These are phyloP conservation scores for Clonostachys byssicola DNA, from an alignment of 2,329 filamentous ascomycete genomes.

Conservation along the genomic window DNA sequence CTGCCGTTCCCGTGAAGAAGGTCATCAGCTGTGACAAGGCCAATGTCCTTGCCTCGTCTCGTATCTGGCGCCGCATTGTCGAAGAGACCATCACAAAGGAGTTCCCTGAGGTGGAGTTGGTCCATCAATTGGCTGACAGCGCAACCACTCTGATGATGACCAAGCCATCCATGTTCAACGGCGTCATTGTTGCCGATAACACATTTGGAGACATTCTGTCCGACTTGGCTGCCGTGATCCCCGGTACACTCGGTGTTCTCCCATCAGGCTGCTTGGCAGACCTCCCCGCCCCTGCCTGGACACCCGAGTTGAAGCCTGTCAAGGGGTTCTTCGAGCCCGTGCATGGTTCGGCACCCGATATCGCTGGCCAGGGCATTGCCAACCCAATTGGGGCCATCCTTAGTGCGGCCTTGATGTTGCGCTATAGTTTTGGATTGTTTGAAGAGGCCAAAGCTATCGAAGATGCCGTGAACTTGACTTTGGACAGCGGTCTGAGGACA, in stretches of 20 bases:
- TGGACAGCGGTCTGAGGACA: background rate
- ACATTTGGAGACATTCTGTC: conserved; percentile 96
- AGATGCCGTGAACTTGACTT: background rate
- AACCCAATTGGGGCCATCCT: conserved; percentile 95
- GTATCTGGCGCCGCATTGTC: conserved; percentile 81
- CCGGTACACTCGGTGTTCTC: conserved; percentile 87
- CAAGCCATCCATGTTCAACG: conserved; percentile 93
- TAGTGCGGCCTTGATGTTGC: conserved; percentile 87
- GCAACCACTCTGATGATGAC: conserved; percentile 88
- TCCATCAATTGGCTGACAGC: conserved; percentile 96
- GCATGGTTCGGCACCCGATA: conserved; percentile 94
- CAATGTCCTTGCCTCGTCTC: conserved; percentile 93
- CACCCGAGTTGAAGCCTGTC: conserved; percentile 22
- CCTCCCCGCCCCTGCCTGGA: conserved; percentile 83
- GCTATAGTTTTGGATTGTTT: conserved; percentile 22
- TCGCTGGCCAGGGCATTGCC: conserved; percentile 85
- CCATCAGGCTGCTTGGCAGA: conserved; percentile 94
- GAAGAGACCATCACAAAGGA: conserved; percentile 63
- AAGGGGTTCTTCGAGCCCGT: conserved; percentile 80
- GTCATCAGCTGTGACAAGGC: conserved; percentile 95
- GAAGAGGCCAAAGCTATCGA: background rate
- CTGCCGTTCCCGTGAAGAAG: conserved; percentile 66
- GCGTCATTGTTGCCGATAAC: conserved; percentile 96
- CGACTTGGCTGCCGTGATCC: conserved; percentile 89
- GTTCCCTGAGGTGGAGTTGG: conserved; percentile 61